phyloP scores from a whole-genome alignment of 176 grass and related monocot genomes.

The Lolium rigidum region DNA sequence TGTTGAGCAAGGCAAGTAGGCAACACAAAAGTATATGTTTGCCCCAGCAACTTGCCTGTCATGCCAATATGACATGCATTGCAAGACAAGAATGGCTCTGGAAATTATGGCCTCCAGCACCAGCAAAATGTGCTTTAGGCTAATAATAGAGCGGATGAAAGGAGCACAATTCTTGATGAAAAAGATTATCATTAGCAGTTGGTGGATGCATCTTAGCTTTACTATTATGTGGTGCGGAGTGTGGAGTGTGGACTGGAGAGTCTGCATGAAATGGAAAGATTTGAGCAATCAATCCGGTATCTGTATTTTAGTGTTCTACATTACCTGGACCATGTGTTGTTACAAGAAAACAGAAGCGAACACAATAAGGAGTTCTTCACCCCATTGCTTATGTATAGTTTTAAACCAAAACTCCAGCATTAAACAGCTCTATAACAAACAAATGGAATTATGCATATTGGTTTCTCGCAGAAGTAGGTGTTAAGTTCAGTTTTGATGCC shows the following conservation, averaged over 20 bases:
- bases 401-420: background rate
- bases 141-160: constrained; percentile 59
- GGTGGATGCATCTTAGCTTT: constrained; percentile 46
- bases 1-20: constrained; percentile 25
- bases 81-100: constrained; percentile 41
- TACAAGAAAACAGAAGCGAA: background rate
- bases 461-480: background rate
- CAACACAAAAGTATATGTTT: constrained; percentile 35
- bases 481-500: background rate
- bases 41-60: constrained; percentile 48
- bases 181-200: constrained; percentile 42
- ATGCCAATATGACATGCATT: constrained; percentile 40
- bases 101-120: constrained; percentile 47
- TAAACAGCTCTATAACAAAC: constrained; percentile 18
- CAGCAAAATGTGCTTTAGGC: constrained; percentile 53
- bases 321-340: background rate
- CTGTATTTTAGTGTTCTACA: background rate
- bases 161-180: constrained; percentile 39
- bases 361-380: background rate
- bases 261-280: background rate
- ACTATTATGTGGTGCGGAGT: constrained; percentile 43
- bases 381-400: background rate
- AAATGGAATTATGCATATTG: constrained; percentile 9
- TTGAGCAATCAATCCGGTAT: background rate
- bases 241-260: constrained; percentile 35